Conservation (phyloP, 306 rosid genomes). For the Aeschynomene evenia region DNA sequence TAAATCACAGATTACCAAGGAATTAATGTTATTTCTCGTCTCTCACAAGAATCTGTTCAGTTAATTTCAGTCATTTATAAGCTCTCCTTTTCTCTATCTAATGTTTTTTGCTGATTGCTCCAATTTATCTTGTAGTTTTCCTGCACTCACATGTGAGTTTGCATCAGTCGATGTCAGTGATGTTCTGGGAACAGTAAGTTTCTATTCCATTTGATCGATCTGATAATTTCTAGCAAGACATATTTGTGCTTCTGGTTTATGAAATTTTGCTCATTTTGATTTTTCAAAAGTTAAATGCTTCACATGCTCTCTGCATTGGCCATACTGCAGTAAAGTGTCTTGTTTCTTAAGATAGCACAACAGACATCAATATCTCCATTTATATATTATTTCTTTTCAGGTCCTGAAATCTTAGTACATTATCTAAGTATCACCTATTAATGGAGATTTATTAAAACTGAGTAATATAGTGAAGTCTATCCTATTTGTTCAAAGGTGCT, state of each 20-base stretch:
- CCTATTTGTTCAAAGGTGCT: background rate
- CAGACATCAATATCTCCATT: slow-evolving; percentile 5
- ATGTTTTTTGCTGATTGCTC: slow-evolving; percentile 31
- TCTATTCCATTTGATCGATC: slow-evolving; percentile 32
- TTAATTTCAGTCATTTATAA: background rate
- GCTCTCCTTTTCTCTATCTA: slow-evolving; percentile 9
- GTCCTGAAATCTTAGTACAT: slow-evolving; percentile 7
- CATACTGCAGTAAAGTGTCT: slow-evolving; percentile 4
- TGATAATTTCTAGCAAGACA: slow-evolving; percentile 16
- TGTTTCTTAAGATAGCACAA: background rate
- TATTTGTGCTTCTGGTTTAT: slow-evolving; percentile 23
- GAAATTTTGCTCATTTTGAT: slow-evolving; percentile 10
- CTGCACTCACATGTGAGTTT: slow-evolving; percentile 94
- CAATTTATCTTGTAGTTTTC: slow-evolving; percentile 65
- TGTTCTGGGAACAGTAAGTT: slow-evolving; percentile 96
- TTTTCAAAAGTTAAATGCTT: slow-evolving; percentile 6
- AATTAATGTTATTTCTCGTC: background rate
- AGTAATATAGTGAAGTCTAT: background rate
- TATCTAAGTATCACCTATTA: background rate
- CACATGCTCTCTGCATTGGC: background rate
- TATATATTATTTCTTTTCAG: background rate
- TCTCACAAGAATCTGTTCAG: slow-evolving; percentile 4
- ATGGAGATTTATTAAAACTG: background rate
- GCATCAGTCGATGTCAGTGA: slow-evolving; percentile 90
- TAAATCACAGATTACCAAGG: background rate